phyloP scores from a whole-genome alignment of 2,329 filamentous ascomycete genomes.

The Lojkania enalia region DNA sequence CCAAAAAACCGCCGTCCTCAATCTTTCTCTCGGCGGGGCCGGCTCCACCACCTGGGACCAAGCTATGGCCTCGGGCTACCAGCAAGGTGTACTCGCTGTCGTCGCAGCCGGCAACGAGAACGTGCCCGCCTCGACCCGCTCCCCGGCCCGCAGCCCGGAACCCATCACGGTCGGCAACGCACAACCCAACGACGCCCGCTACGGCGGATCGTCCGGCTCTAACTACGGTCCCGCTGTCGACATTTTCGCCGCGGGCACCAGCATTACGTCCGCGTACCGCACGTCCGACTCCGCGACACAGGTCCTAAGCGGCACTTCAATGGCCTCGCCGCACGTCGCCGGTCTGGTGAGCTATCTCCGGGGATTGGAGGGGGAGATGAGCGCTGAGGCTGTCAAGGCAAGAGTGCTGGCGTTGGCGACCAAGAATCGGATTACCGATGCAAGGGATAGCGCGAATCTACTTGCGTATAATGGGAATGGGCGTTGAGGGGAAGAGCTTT shows the following conservation, averaged over 20 bases:
- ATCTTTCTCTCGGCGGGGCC: constrained; percentile 43
- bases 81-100: constrained; percentile 38
- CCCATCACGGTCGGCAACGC: constrained; percentile 43
- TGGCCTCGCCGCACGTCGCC: constrained; percentile 69
- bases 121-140: constrained; percentile 24
- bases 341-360: constrained; percentile 72
- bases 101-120: constrained; percentile 44
- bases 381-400: constrained; percentile 23
- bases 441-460: constrained; percentile 24
- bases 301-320: constrained; percentile 62
- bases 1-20: constrained; percentile 38
- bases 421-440: constrained; percentile 23
- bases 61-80: constrained; percentile 38
- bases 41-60: constrained; percentile 33
- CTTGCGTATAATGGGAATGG: constrained; percentile 36
- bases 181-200: constrained; percentile 26
- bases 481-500: constrained; percentile 3
- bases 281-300: constrained; percentile 47
- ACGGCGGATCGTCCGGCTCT: constrained; percentile 26
- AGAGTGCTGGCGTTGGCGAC: constrained; percentile 27
- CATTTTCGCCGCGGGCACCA: constrained; percentile 44
- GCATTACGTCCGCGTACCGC: constrained; percentile 51
- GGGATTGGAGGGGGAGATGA: constrained; percentile 46
- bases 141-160: constrained; percentile 41
- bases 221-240: constrained; percentile 46